Base-by-base conservation (phyloP, 345 rosid species). In the Abelmoschus esculentus region DNA sequence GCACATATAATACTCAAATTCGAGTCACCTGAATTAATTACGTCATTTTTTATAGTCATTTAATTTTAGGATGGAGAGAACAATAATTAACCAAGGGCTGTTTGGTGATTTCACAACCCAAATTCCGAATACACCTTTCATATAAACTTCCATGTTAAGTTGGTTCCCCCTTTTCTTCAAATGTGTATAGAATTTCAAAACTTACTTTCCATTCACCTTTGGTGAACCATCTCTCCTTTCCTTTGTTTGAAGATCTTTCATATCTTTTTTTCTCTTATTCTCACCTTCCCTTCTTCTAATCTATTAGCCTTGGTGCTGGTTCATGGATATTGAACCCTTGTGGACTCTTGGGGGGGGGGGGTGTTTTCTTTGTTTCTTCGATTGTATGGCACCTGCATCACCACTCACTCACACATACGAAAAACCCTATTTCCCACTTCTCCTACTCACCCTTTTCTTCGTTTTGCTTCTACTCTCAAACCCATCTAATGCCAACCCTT, bases 241-340 rank as follows among this genome's bases (percentile, higher is more conserved):
- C 26, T 22, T 29, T 29, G 32, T 29, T 29, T 29, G 32, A 29
- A 29, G 32, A 29, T 29, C 32, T 29, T n/a, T 6, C 9, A 12
- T 17, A 6, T 26, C 11, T 19, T 5, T 22, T 22, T 9, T 6
- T 58, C 11, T 29, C n/a, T 15, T 32, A 13, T 47, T 47, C 52
- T 47, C n/a, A 47, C 52, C 52, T 12, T 75, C 36, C 55, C 67
- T 47, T 15, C n/a, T 14, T 9, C 22, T 36, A 14, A 11, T 10
- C 36, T 49, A 14, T 49, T 36, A 73, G 82, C 79, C 79, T 72
- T 75, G 84, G 82, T 65, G 79, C 86, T 87, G 93, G 98, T 90
- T 93, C 80, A 93, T 93, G 98, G 98, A 93, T 93, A 93, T 90
- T 89, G 98, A 87, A 85, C 89, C 95, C 92, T 87, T 87, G 81